Percentiles rank a stretch among this genome's conserved stretches.
phyloP scores from a whole-genome alignment of 768 basidiomycete genomes.

The Boletus eberwhitei region DNA sequence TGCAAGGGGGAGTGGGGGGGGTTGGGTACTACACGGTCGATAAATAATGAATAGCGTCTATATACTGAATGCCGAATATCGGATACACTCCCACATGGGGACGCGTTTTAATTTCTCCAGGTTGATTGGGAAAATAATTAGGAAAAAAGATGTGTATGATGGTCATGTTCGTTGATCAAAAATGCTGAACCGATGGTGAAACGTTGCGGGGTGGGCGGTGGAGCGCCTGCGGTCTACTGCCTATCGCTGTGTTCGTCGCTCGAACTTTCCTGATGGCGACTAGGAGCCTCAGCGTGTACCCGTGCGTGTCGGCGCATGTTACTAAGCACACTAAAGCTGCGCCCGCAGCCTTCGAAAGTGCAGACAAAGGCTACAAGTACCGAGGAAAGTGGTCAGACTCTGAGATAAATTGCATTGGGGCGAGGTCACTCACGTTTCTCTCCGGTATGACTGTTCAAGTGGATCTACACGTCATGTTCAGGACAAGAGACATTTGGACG shows the following conservation, averaged over 20 bases:
- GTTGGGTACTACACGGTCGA: constrained; percentile 14
- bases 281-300: constrained; percentile 47
- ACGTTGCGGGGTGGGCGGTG: neutral
- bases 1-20: neutral
- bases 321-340: constrained; percentile 82
- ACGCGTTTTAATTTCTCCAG: no score
- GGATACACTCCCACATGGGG: constrained; percentile 14
- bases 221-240: constrained; percentile 24
- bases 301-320: constrained; percentile 87
- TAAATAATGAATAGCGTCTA: constrained; percentile 12
- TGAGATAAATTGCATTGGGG: constrained; percentile 1
- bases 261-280: constrained; percentile 37
- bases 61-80: constrained; percentile 1
- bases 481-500: neutral
- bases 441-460: constrained; percentile 81
- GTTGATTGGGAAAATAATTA: neutral
- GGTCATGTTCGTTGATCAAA: constrained; percentile 1
- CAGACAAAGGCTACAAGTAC: constrained; percentile 62
- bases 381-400: constrained; percentile 7
- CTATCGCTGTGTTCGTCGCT: constrained; percentile 47
- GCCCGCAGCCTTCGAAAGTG: constrained; percentile 70
- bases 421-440: constrained; percentile 64
- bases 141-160: neutral
- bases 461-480: constrained; percentile 50
- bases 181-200: constrained; percentile 9